phyloP scores from a whole-genome alignment of 2,329 filamentous ascomycete genomes.

The Anisogramma anomala region DNA sequence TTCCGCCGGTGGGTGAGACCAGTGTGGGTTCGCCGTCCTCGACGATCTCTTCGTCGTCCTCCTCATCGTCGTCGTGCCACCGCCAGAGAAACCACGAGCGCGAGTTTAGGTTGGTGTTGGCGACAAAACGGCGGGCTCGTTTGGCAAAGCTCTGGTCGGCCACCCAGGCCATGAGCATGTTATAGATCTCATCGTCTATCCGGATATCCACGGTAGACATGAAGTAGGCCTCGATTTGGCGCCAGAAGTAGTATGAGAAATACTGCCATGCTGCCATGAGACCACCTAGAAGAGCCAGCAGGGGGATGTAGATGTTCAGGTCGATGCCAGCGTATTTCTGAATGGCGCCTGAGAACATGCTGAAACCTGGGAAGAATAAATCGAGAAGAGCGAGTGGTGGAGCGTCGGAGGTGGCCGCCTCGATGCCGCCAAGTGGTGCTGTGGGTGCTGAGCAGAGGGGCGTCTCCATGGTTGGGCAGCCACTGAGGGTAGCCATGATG shows the following conservation, averaged over 20 bases:
- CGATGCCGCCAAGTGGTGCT: background rate
- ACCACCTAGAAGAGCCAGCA: slow-evolving; percentile 39
- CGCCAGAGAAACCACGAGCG: slow-evolving; percentile 38
- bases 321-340: slow-evolving; percentile 49
- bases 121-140: slow-evolving; percentile 49
- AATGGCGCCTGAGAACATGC: slow-evolving; percentile 40
- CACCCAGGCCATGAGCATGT: slow-evolving; percentile 61
- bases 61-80: slow-evolving; percentile 33
- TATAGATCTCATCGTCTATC: slow-evolving; percentile 61
- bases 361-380: slow-evolving; percentile 55
- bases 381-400: slow-evolving; percentile 43
- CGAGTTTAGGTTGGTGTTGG: slow-evolving; percentile 49
- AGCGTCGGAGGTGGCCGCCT: slow-evolving; percentile 12
- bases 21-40: slow-evolving; percentile 19
- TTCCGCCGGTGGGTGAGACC: slow-evolving; percentile 7
- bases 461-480: background rate
- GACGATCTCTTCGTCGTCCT: slow-evolving; percentile 29
- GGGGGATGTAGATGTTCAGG: slow-evolving; percentile 49
- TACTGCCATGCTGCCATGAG: slow-evolving; percentile 43
- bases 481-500: slow-evolving; percentile 4
- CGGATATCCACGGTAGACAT: slow-evolving; percentile 57
- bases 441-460: background rate
- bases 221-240: slow-evolving; percentile 39
- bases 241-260: slow-evolving; percentile 35
- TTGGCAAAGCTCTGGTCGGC: slow-evolving; percentile 49